Evolutionary conservation across 805 yeast species (phyloP), one percentile per base, ranked within the genome.

Genomic region (Saturnispora ahearnii): DNA sequence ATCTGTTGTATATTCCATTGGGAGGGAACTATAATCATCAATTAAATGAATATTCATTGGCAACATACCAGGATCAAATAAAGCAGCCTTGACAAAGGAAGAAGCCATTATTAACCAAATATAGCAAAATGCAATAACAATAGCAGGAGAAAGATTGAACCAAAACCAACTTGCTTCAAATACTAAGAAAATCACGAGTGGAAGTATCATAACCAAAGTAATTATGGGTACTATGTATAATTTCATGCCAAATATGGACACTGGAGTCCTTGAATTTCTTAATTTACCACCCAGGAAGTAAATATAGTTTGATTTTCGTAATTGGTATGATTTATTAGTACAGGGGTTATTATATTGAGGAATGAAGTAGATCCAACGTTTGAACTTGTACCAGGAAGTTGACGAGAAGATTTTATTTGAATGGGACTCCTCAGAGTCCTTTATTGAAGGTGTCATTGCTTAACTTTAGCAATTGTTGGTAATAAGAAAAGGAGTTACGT

Each of bases 211-310:
- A 0, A 50, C 18, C 1, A 41, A n/a, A 1, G 55, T n/a, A 1
- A 57, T 47, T 8, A 51, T 12, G 8, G 59, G 51, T 29, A 53
- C 45, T 15, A 46, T 28, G 8, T 56, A 54, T 1, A 56, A 21
- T 21, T 51, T 50, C 5, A 46, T 15, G 12, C 41, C 44, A 29
- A 29, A 43, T 4, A 46, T 8, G n/a, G 24, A 12, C 31, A 41
- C 21, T 7, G 46, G 44, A 11, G 45, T 24, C 50, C 67, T 72
- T 9, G 73, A 59, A 0, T 75, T 66, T 31, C 82, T 66, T 12
- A 81, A 58, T 40, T 88, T 62, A 0, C 95, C 95, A 12, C 93
- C 93, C 45, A 79, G 63, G 4, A 83, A 64, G 61, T 76, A 85
- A 2, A 77, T 54, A 50, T 72, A 71, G 50, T 70, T 73, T 7